Base-by-base conservation (phyloP, 805 yeast genomes). In the Metschnikowia kofuensis region DNA sequence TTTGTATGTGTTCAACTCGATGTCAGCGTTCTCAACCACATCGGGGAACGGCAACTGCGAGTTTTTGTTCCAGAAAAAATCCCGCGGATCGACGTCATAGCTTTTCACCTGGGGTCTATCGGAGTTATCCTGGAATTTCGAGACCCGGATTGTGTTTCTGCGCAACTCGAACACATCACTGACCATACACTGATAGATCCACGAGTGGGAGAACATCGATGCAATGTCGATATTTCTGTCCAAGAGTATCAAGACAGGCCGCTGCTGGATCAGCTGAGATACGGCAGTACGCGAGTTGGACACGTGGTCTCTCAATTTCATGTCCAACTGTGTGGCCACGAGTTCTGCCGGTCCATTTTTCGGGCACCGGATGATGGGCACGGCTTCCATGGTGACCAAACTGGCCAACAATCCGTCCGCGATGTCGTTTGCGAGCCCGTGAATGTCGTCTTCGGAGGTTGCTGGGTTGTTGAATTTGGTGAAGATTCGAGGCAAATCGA, bases 141-240 rank as follows among this genome's bases (percentile, higher is more conserved):
- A 73, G 32, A 90, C 74, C 16, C 83, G 79, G 51, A 92, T 86
- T 26, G 97, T 85, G 65, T 92, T 91, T 62, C 96, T 79, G 55
- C 84, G 79, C 59, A 94, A 75, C 45, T 81, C 79, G 65, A 94
- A 89, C 6, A 90, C 94, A 64, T 94, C 99, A 61, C 91, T 87
- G 15, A 94, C 94, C 81, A 94, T 84, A 61, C 97, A 90, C 71
- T 92, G 96, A 66, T 94, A 94, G 43, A 95, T 91, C 97, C 98
- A 92, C 11, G 97, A 89, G 69, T 94, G 99, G 1, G 92, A 81
- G 67, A 94, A 84, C 97, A 94, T 92, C 13, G 96, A 85, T 1
- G 94, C 85, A 52, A 94, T 75, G 68, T 94, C 98, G 50, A 94
- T 76, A 63, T 86, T 88, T 66, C 99, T 78, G 68, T 94, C 99